These are phyloP conservation scores for Neltuma alba DNA, from an alignment of 306 rosid species.

Conservation along the genomic window DNA sequence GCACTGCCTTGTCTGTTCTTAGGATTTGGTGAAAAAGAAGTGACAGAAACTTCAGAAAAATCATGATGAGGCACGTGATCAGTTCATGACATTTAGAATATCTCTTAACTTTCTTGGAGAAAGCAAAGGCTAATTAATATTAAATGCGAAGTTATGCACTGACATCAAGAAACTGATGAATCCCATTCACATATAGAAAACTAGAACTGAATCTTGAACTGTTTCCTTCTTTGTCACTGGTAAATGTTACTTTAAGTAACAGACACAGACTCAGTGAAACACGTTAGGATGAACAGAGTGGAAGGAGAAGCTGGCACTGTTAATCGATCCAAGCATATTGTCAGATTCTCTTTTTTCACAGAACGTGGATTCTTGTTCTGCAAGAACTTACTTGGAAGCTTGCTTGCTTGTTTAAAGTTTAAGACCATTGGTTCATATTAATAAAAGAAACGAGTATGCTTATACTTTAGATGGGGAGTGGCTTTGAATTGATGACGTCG, in stretches of 20 bases:
- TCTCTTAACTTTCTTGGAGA: constrained; percentile 32
- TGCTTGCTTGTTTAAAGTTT: neutral
- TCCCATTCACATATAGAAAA: constrained; percentile 35
- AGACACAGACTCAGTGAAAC: neutral
- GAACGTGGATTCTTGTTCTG: neutral
- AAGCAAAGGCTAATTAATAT: constrained; percentile 31
- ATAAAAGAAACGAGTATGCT: neutral
- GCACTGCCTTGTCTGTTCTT: neutral
- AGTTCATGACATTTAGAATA: neutral
- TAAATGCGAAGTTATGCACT: constrained; percentile 5
- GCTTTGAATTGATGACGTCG: too few species aligned
- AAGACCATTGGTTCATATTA: neutral
- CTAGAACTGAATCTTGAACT: constrained; percentile 6
- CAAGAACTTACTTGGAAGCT: neutral
- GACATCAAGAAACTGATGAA: constrained; percentile 30
- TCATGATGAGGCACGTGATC: constrained; percentile 50
- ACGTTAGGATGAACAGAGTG: neutral
- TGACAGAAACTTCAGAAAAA: constrained; percentile 11
- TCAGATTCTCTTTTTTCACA: neutral
- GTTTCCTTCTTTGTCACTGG: neutral
- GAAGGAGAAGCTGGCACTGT: neutral
- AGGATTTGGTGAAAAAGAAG: constrained; percentile 16
- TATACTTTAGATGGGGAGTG: too few species aligned
- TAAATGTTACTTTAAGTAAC: neutral
- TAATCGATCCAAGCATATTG: neutral